A percentile compares a stretch with the other conserved stretches of the same genome.
Conservation (phyloP, 768 basidiomycete species). For the Boletus reticuloceps region DNA sequence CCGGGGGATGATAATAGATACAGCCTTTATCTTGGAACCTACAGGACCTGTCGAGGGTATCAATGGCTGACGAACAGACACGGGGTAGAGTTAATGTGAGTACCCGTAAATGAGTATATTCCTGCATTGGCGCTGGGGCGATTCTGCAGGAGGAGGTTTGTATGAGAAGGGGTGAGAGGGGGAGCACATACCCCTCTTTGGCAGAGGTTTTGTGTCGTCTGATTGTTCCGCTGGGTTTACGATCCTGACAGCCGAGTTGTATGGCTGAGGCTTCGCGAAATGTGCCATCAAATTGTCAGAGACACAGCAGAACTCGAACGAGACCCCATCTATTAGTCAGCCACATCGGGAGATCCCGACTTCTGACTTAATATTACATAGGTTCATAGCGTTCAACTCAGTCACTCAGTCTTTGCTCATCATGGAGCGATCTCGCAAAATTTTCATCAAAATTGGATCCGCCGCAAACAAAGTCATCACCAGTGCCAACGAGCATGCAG, state of each 20-base stretch:
- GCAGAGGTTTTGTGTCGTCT: constrained; percentile 40
- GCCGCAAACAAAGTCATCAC: neutral
- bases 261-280: constrained; percentile 60
- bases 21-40: constrained; percentile 87
- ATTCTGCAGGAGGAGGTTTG: constrained; percentile 42
- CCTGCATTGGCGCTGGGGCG: constrained; percentile 77
- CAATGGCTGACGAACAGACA: neutral
- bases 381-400: too few relatives aligned
- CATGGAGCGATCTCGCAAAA: neutral
- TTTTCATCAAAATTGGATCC: neutral
- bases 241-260: constrained; percentile 67
- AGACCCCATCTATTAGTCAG: constrained; percentile 22
- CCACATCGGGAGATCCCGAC: constrained; percentile 15
- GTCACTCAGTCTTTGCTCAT: too few relatives aligned
- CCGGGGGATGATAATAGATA: constrained; percentile 76
- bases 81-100: constrained; percentile 1
- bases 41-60: constrained; percentile 56
- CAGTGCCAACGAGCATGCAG: neutral
- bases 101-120: constrained; percentile 93
- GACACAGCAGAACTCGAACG: constrained; percentile 3
- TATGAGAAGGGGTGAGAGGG: neutral
- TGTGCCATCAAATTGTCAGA: constrained; percentile 51
- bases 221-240: constrained; percentile 52
- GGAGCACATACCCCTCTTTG: constrained; percentile 53
- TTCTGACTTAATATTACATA: neutral